These are phyloP conservation scores for Ganoderma lucidum DNA, from an alignment of 1,284 basidiomycete species.

Conservation along the genomic window DNA sequence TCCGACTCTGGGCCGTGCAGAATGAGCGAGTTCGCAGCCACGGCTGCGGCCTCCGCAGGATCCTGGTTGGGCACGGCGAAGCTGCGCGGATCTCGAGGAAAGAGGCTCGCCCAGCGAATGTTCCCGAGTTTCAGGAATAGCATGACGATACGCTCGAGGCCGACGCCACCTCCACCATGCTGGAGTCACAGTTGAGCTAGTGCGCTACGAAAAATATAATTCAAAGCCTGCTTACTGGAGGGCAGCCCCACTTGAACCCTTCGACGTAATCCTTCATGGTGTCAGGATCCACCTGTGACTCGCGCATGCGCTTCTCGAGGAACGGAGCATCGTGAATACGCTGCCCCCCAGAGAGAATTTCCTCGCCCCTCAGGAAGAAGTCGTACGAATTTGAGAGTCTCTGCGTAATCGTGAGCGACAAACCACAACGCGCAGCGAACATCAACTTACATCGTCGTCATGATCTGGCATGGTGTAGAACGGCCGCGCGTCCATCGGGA, in stretches of 20 bases:
- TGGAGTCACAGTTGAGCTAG: constrained; percentile 13
- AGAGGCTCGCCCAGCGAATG: constrained; percentile 69
- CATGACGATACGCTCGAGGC: constrained; percentile 73
- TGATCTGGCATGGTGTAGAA: constrained; percentile 80
- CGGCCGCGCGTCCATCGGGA: constrained; percentile 67
- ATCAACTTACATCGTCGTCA: constrained; percentile 49
- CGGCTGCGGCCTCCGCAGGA: constrained; percentile 37
- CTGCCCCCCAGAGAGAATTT: constrained; percentile 77
- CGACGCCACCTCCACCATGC: constrained; percentile 44
- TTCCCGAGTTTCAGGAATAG: constrained; percentile 69
- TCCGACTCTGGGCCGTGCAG: constrained; percentile 43
- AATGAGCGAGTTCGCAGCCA: constrained; percentile 39
- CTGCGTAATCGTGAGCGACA: constrained; percentile 10
- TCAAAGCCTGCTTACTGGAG: constrained; percentile 49
- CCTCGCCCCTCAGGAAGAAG: constrained; percentile 79
- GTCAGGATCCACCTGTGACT: constrained; percentile 57
- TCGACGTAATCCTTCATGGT: constrained; percentile 70
- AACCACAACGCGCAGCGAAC: background rate
- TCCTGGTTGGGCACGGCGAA: constrained; percentile 44
- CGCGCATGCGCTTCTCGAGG: constrained; percentile 65
- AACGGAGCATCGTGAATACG: constrained; percentile 68
- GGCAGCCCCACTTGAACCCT: constrained; percentile 71
- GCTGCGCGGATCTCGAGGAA: constrained; percentile 69
- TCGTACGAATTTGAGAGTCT: constrained; percentile 76
- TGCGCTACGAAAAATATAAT: background rate